Evolutionary conservation across 2,329 filamentous ascomycete species (phyloP), one percentile per base, ranked within the genome.

Genomic region (Pseudogymnoascus sp.): DNA sequence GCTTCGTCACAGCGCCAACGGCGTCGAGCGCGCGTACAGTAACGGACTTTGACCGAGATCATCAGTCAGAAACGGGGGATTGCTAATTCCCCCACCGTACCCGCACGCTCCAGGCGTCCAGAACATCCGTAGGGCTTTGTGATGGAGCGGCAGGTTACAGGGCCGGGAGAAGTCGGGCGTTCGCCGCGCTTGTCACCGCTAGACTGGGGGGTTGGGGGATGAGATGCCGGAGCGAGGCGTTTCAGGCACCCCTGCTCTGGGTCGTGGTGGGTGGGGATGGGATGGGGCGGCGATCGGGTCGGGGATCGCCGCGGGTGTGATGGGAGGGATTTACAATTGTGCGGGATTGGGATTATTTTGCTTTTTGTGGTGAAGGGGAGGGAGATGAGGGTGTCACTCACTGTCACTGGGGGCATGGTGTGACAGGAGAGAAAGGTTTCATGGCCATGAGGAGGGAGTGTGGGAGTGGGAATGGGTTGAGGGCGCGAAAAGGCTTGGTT

Each of bases 141-240:
- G 31, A 10, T 10, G 26, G 6, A 31, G 2, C 8, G 24, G 40
- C 6, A 16, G 40, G n/a, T 40, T 50, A 50, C 43, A 16, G 43
- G 43, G 22, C 22, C 46, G 46, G 46, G 46, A 56, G 46, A 56
- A 56, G 28, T 56, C 46, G 46, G 46, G n/a, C 26, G 26, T 56
- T 56, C 28, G 46, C 8, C 46, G 26, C 8, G n/a, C 46, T 33
- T 56, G 46, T 56, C 46, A 56, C 46, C 46, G 26, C 46, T 53
- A 53, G 46, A 53, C 46, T 11, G 26, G 46, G 46, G 1, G 22
- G 24, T 28, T n/a, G 26, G 28, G 46, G 26, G n/a, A 12, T 19
- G 28, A 56, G 46, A 11, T 56, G 46, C 46, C 46, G 46, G 46
- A 56, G 46, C 46, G 46, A 56, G 46, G 46, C 46, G 46, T 56